Base-by-base conservation (phyloP, 2,329 filamentous ascomycete genomes). In the Monosporascus sp. region DNA sequence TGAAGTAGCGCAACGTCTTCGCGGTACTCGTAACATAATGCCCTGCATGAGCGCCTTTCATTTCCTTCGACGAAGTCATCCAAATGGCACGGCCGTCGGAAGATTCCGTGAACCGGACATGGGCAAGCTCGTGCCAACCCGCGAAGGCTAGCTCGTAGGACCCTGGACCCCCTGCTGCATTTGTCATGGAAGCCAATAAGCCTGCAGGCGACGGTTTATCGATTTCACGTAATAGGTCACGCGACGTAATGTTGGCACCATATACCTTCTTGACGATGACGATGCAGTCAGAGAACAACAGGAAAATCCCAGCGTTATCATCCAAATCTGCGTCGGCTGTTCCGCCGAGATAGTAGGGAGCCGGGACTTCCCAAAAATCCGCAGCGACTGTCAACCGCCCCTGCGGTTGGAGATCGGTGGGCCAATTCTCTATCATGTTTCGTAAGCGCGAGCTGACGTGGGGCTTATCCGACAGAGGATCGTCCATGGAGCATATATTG, bases 401-500 rank as follows among this genome's bases (percentile, higher is more conserved):
- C 52, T 83, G 78, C 1, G 89, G 87, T 60, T 86, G 82, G 24
- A 92, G 79, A 49, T 86, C 80, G 22, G 74, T 66, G 1, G 91
- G 90, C 90, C 91, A 96, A 46, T 80, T 82, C 63, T 89, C 84
- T 43, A 95, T 81, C 69, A 94, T 81, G 59, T 87, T 86, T 58
- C 86, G 86, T 48, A 97, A 74, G 43, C 89, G 85, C 60, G 85
- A 87, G 37, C 87, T 81, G 45, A 90, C 78, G 60, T 89, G 88
- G 9, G 86, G 85, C 60, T 91, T 88, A 64, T 90, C 87, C 3
- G 76, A 82, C 63, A 70, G 77, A 64, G 64, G 88, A 67, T 74
- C 88, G 63, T 97, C 93, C 73, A 97, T 86, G 17, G 93, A 95
- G 71, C 94, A 99, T 44, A 99, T 99, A 51, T 96, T 94, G 20